A percentile compares a stretch with the other conserved stretches of the same genome.
Evolutionary conservation across 1,139 yeast genomes (phyloP).

Genomic region (Taiozyma sp.): DNA sequence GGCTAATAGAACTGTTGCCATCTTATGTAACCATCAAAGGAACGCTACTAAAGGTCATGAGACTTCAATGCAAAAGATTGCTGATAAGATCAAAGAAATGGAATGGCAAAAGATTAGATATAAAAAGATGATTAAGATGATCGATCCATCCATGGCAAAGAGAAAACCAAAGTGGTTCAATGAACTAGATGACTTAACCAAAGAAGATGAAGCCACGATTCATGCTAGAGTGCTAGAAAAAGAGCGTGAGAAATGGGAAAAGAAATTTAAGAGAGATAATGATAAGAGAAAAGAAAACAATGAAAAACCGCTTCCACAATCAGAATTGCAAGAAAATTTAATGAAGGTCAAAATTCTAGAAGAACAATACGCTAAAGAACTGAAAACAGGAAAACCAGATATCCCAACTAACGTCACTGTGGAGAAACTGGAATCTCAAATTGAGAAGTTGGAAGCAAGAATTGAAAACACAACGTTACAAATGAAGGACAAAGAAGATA

Average conservation of each 20-base stretch:
- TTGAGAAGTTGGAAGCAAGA: constrained; percentile 69
- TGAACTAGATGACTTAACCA: constrained; percentile 65
- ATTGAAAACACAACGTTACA: constrained; percentile 67
- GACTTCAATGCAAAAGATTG: constrained; percentile 71
- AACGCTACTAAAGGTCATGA: constrained; percentile 85
- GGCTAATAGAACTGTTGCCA: constrained; percentile 93
- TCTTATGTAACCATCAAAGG: constrained; percentile 95
- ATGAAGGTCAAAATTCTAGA: constrained; percentile 53
- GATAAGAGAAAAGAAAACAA: constrained; percentile 63
- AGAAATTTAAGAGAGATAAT: constrained; percentile 70
- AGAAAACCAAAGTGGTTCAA: constrained; percentile 58
- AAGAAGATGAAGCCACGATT: constrained; percentile 57
- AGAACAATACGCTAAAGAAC: constrained; percentile 53
- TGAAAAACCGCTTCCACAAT: constrained; percentile 47
- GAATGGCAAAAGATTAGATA: constrained; percentile 77
- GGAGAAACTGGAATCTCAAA: constrained; percentile 71
- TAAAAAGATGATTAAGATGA: constrained; percentile 62
- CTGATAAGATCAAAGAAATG: constrained; percentile 72
- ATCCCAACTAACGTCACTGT: constrained; percentile 46
- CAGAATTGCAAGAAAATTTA: constrained; percentile 55
- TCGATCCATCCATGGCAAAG: constrained; percentile 53
- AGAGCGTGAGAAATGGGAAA: constrained; percentile 58
- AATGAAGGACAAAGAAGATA: constrained; percentile 88
- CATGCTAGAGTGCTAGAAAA: constrained; percentile 51
- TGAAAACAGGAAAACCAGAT: constrained; percentile 57